Base-by-base conservation (phyloP, 179 eudicot genomes). In the Gypsophila paniculata region DNA sequence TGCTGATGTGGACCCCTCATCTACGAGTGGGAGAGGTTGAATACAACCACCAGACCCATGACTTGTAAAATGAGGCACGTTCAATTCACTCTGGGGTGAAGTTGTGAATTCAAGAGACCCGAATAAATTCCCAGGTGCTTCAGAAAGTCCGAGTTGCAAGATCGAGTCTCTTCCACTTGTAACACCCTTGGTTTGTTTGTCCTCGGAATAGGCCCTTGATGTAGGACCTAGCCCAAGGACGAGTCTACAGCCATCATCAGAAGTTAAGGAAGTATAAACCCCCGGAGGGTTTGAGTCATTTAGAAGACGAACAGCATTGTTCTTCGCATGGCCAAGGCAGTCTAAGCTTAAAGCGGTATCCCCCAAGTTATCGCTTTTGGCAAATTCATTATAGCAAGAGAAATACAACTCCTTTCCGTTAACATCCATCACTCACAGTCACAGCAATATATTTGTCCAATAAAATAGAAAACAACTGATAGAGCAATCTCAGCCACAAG, bases 191-290 rank as follows among this genome's bases (percentile, higher is more conserved):
- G 65, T 73, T 61, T 78, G 87, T 34, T 70, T 77, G 36, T 38
- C 74, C 34, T 79, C 82, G 44, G 86, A 79, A 42, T 78, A 83
- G 54, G 80, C 62, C 60, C 78, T 84, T 22, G 94, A 81, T 6
- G 91, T 82, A 0, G 97, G 99, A 22, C 99, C 99, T 61, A 94
- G 74, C 23, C 99, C 99, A 54, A 94, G 99, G 13, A 94, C 96
- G 80, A 94, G 78, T 72, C 86, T 80, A 80, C 99, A 94, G 13
- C 91, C 92, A 79, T 94, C 99, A 78, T 94, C 97, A 8, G 78
- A 68, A 34, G 77, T 75, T 65, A 71, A 70, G 42, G 81, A 65
- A 61, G 74, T 46, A 52, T 72, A 68, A 49, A 58, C 59, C 46
- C 77, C 79, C 39, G 74, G n/a, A 39, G 77, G 63, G 69, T 74